phyloP scores from a whole-genome alignment of 352 stramenopile genomes.

The Globisporangium irregulare region DNA sequence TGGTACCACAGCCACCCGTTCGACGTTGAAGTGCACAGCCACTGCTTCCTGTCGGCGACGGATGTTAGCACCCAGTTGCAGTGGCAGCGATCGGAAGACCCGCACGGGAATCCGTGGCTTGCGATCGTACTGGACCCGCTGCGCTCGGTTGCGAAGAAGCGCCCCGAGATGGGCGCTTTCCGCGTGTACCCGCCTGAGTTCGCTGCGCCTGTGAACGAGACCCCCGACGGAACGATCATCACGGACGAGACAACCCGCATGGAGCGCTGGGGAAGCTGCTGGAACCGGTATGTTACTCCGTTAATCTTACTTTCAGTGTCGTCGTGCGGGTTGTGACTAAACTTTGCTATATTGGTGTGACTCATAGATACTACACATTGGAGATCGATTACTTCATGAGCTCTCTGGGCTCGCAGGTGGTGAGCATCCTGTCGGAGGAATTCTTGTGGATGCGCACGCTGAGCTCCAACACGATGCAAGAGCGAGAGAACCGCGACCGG shows the following conservation, averaged over 20 bases:
- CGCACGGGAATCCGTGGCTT: conserved; percentile 94
- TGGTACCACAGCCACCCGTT: conserved; percentile 99
- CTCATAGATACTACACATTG: conserved; percentile 89
- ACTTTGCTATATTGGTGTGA: neutral
- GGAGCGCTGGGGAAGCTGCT: conserved; percentile 96
- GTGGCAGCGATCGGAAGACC: conserved; percentile 98
- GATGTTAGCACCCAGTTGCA: conserved; percentile 97
- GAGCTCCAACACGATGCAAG: conserved; percentile 88
- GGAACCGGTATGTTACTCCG: conserved; percentile 68
- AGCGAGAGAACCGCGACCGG: conserved; percentile 86
- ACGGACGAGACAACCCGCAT: conserved; percentile 90
- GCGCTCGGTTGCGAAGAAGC: conserved; percentile 91
- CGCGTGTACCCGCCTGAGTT: conserved; percentile 97
- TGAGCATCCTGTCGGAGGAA: conserved; percentile 92
- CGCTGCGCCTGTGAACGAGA: conserved; percentile 90
- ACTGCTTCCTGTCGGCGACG: conserved; percentile 98
- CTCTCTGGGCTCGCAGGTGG: conserved; percentile 85
- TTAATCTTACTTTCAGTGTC: neutral
- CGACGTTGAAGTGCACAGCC: conserved; percentile 93
- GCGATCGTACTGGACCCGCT: conserved; percentile 98
- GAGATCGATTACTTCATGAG: conserved; percentile 98
- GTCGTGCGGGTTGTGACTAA: conserved; percentile 3
- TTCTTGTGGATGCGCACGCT: conserved; percentile 92
- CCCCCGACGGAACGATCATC: conserved; percentile 93
- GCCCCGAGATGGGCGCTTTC: conserved; percentile 96